Evolutionary conservation across 129 eudicot genomes (phyloP).

Genomic region (Pittosporum tobira): DNA sequence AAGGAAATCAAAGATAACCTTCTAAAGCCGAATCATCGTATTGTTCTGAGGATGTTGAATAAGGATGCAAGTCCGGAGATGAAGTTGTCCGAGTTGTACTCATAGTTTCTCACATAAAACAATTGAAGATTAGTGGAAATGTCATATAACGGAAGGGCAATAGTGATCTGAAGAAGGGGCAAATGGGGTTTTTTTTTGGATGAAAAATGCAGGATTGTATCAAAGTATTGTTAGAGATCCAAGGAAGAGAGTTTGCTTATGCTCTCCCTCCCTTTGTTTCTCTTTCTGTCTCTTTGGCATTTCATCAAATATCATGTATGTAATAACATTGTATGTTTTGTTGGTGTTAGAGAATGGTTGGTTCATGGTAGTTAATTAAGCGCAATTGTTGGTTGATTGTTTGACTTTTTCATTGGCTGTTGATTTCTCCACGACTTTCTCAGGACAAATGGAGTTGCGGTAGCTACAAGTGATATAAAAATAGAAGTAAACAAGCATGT

Average conservation of each 20-base stretch:
- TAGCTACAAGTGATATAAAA: not conserved
- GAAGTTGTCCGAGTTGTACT: constrained; percentile 14
- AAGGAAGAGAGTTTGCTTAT: constrained; percentile 21
- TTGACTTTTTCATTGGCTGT: constrained; percentile 19
- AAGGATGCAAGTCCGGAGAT: constrained; percentile 15
- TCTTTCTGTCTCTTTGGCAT: constrained; percentile 5
- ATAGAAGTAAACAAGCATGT: no score
- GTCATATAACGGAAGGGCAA: not conserved
- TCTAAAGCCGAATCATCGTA: constrained; percentile 40
- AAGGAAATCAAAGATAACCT: constrained; percentile 16
- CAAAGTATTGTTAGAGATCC: constrained; percentile 14
- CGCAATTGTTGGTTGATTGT: constrained; percentile 24
- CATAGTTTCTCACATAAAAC: constrained; percentile 15
- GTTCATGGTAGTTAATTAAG: constrained; percentile 14
- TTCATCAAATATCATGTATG: not conserved
- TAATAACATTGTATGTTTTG: not conserved
- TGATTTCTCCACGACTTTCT: not conserved
- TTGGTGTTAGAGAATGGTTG: constrained; percentile 15
- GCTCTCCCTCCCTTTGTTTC: constrained; percentile 19
- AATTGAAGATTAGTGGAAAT: not conserved
- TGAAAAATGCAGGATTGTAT: not conserved
- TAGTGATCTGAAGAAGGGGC: not conserved
- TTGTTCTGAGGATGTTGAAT: constrained; percentile 8
- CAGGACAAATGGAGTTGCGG: not conserved
- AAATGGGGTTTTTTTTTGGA: not conserved